Evolutionary conservation across 2,329 filamentous ascomycete species (phyloP), one percentile per base, ranked within the genome.

Genomic region (Pyricularia sp.): DNA sequence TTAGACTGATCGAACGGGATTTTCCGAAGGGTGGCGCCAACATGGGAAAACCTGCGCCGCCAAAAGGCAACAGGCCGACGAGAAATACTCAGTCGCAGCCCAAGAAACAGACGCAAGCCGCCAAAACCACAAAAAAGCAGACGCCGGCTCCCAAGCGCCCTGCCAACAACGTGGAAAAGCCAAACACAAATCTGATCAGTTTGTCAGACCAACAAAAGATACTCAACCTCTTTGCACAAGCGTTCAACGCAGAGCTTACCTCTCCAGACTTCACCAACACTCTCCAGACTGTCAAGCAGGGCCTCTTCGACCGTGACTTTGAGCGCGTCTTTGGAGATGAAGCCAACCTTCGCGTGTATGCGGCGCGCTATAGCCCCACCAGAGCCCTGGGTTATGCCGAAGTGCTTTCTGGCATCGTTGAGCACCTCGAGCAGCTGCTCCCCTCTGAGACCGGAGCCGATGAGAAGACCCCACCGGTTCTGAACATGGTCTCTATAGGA

Each of bases 301-400:
- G 94, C 72, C 84, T 99, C 10, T 98, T 90, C 77, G 89, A 91
- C 70, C 88, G 95, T 36, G 92, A 98, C 77, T 98, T 98, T 79
- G 84, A 84, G 14, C 81, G 83, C 20, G 94, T 94, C 0, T 99
- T 98, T 79, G 88, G 88, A 0, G 84, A 83, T 64, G 84, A 87
- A 69, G 87, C 90, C 64, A 86, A 90, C 73, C 84, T 97, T 23
- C 87, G 91, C 70, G 92, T 91, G 11, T 99, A 99, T 81, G 92
- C 93, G 10, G 87, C 92, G 68, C 83, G 95, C 73, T 99, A 94
- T 94, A 97, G 93, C 78, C 92, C 94, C 1, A 91, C 91, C 68
- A 85, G 95, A 68, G 91, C 93, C 0, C 80, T 98, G 68, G 92
- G 90, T 71, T 98, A 98, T 79, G 82, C 88, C n/a, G 76, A 79